phyloP scores from a whole-genome alignment of 139 green algal genomes.

The Haematococcus lacustris region DNA sequence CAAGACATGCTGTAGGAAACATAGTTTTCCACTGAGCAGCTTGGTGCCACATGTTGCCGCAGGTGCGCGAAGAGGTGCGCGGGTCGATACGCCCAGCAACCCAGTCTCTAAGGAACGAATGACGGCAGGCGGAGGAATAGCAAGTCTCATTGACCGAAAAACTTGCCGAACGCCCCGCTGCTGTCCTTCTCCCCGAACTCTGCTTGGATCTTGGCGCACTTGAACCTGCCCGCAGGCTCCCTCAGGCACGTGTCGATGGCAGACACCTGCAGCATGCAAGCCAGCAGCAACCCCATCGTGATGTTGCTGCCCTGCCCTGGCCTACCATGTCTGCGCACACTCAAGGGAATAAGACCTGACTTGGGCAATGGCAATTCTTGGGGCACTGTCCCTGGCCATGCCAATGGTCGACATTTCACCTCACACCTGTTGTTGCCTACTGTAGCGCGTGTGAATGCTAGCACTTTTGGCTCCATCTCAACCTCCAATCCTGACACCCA shows the following conservation, averaged over 20 bases:
- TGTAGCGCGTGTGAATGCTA: not conserved
- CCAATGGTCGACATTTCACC: too few species aligned
- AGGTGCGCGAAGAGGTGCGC: too few species aligned
- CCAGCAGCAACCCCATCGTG: not conserved
- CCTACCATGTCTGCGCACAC: not conserved
- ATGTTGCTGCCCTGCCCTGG: too few species aligned
- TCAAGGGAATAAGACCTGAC: not conserved
- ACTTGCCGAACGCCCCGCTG: not conserved
- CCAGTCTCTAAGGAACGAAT: too few species aligned
- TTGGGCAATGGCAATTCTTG: too few species aligned
- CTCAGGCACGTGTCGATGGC: constrained; percentile 71
- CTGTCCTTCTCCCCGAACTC: constrained; percentile 20
- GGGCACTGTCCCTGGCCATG: too few species aligned
- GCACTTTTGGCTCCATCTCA: not conserved
- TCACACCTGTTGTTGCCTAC: too few species aligned
- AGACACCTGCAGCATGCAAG: constrained; percentile 31
- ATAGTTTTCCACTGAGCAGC: too few species aligned
- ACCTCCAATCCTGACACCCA: not conserved
- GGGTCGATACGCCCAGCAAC: too few species aligned
- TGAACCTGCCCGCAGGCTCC: constrained; percentile 55
- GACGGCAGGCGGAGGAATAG: too few species aligned
- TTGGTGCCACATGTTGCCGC: too few species aligned
- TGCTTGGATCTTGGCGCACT: constrained; percentile 51
- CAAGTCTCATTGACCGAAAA: constrained; percentile 6
- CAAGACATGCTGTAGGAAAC: too few species aligned